Conservation (phyloP, 2,329 filamentous ascomycete species). For the Aureobasidium namibiae region DNA sequence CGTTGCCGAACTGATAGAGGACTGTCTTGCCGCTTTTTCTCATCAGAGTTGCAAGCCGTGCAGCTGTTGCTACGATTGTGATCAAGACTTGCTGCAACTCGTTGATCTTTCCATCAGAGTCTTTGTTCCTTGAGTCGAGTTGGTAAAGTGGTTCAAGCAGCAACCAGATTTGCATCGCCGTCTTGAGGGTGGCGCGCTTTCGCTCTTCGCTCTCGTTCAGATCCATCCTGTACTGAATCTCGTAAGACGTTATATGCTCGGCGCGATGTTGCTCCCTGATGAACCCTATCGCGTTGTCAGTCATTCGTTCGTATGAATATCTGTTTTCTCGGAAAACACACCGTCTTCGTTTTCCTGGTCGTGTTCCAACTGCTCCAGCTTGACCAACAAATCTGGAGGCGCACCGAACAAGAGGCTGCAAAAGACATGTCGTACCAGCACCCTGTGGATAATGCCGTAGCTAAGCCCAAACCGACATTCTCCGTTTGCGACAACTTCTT, state of each 20-base stretch:
- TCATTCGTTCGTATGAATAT: background rate
- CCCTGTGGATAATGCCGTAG: slow-evolving; percentile 21
- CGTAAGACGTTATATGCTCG: slow-evolving; percentile 7
- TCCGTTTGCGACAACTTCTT: slow-evolving; percentile 16
- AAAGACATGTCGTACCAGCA: slow-evolving; percentile 26
- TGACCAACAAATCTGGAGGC: slow-evolving; percentile 14
- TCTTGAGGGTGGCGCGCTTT: background rate
- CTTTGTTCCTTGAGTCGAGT: background rate
- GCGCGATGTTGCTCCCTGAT: slow-evolving; percentile 20
- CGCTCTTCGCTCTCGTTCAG: background rate
- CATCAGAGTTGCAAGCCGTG: slow-evolving; percentile 18
- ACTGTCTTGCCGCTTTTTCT: slow-evolving; percentile 17
- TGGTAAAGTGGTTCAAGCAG: slow-evolving; percentile 17
- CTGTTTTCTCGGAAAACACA: background rate
- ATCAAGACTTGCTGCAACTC: background rate
- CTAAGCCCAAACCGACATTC: slow-evolving; percentile 19
- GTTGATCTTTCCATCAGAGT: no score
- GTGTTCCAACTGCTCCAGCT: slow-evolving; percentile 31
- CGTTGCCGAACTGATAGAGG: slow-evolving; percentile 24
- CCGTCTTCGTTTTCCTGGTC: slow-evolving; percentile 33
- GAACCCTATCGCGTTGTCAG: slow-evolving; percentile 20
- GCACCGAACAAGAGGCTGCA: slow-evolving; percentile 23
- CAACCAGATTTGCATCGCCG: slow-evolving; percentile 15
- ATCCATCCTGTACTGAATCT: background rate
- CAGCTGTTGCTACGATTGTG: slow-evolving; percentile 18